Evolutionary conservation across 179 eudicot species (phyloP), one percentile per base, ranked within the genome.

Genomic region (Pouteria campechiana): DNA sequence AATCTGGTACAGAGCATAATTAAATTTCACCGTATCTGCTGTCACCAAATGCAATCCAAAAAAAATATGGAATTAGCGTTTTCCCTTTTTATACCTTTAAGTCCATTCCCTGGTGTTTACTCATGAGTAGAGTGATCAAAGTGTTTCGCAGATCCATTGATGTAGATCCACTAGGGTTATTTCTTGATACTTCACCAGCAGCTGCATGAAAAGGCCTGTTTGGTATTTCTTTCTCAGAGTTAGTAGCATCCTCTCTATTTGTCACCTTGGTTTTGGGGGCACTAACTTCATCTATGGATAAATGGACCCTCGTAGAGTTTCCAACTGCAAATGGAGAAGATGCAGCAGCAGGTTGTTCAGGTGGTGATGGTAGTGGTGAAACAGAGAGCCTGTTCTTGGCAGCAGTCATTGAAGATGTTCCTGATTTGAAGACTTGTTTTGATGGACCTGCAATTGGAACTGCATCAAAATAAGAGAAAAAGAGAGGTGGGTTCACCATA

Each of bases 341-440:
- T 44, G 70, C 61, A 42, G 66, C 58, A 40, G 56, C 70, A 45
- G 65, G 62, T 41, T 67, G 70, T 45, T 69, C 69, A 17, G 73
- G 93, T 23, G 90, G 75, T 29, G 94, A 87, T 24, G 74, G 75
- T 59, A 68, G 52, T 49, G 99, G 86, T 64, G 99, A 87, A 58
- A 64, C 64, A 35, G 94, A 79, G 46, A 38, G 73, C 61, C 73
- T 73, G 38, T 83, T 78, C 61, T 74, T 79, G 18, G 63, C 45
- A 44, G 68, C 49, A 43, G 67, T 58, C 29, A 65, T 45, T 16
- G 75, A 57, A 23, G 82, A 45, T 19, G 68, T 58, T 45, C 77
- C 81, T 65, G 83, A 44, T 57, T 72, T 79, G 25, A 58, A 56
- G 53, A 44, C 72, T 67, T 75, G 46, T 67, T 80, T 83, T 42